These are phyloP conservation scores for Neurospora sublineolata DNA, from an alignment of 495 filamentous ascomycete genomes.

Conservation along the genomic window DNA sequence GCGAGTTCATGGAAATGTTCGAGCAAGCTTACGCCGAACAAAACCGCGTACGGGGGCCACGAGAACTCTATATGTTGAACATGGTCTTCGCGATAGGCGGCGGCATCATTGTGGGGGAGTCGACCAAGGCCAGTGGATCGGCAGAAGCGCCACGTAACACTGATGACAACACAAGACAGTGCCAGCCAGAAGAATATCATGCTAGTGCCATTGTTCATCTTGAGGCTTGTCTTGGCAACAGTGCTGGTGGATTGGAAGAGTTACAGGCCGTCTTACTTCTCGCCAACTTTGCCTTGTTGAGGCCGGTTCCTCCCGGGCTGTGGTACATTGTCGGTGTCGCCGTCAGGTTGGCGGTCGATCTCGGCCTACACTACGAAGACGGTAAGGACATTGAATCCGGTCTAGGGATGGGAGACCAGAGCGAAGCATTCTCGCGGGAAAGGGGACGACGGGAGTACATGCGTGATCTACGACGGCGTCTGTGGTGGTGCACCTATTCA, in stretches of 20 bases:
- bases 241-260: conserved; percentile 76
- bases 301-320: conserved; percentile 82
- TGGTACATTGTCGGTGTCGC: conserved; percentile 98
- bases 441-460: conserved; percentile 74
- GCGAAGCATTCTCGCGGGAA: conserved; percentile 30
- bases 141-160: conserved; percentile 6
- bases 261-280: conserved; percentile 83
- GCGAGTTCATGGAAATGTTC: conserved; percentile 76
- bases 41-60: conserved; percentile 57
- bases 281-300: conserved; percentile 79
- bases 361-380: conserved; percentile 89
- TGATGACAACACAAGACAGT: conserved; percentile 40
- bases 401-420: conserved; percentile 14
- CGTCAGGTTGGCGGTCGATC: conserved; percentile 76
- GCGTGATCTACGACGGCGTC: conserved; percentile 70
- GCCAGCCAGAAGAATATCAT: conserved; percentile 91
- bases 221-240: conserved; percentile 70
- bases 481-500: conserved; percentile 97
- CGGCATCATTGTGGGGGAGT: conserved; percentile 72
- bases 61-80: conserved; percentile 84
- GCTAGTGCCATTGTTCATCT: conserved; percentile 85
- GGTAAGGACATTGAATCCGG: conserved; percentile 49
- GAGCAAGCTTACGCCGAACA: conserved; percentile 63
- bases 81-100: conserved; percentile 97
- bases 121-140: conserved; percentile 18